phyloP scores from a whole-genome alignment of 106 monocot species.

The Narthecium ossifragum region DNA sequence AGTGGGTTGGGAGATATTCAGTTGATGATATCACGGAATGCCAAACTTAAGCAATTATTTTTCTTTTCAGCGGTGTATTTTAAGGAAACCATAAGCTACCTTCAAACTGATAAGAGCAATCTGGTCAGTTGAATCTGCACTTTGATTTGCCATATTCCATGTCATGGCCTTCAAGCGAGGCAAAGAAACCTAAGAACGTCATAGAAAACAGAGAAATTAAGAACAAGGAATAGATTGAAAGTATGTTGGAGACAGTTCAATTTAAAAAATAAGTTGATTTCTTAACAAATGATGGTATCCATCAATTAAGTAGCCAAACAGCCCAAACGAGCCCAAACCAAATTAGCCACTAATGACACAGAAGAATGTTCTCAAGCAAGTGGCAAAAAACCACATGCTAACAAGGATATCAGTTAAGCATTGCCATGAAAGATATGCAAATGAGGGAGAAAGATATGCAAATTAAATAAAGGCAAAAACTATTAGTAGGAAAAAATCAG shows the following conservation, averaged over 20 bases:
- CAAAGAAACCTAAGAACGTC: constrained; percentile 32
- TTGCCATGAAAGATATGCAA: background rate
- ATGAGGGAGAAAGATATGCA: background rate
- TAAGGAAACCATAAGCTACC: constrained; percentile 13
- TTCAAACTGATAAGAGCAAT: constrained; percentile 40
- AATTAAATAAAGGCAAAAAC: background rate
- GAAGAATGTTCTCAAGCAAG: background rate
- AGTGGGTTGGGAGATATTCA: background rate
- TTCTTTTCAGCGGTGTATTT: no score
- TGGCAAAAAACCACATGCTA: no score
- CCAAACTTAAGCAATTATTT: no score
- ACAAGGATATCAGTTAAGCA: background rate
- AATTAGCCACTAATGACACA: background rate
- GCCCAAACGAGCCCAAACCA: background rate
- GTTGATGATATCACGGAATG: background rate
- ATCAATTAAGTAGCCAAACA: no score
- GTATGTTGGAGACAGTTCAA: background rate
- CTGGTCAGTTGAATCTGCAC: constrained; percentile 19
- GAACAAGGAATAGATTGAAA: background rate
- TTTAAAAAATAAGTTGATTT: background rate
- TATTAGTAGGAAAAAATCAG: background rate
- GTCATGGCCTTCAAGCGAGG: constrained; percentile 54
- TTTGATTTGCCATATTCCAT: constrained; percentile 41
- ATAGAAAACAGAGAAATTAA: background rate
- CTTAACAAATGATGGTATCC: no score